Percentiles rank a stretch among this genome's conserved stretches.
Evolutionary conservation across 1,284 basidiomycete species (phyloP).

Genomic region (Ustilago loliicola): DNA sequence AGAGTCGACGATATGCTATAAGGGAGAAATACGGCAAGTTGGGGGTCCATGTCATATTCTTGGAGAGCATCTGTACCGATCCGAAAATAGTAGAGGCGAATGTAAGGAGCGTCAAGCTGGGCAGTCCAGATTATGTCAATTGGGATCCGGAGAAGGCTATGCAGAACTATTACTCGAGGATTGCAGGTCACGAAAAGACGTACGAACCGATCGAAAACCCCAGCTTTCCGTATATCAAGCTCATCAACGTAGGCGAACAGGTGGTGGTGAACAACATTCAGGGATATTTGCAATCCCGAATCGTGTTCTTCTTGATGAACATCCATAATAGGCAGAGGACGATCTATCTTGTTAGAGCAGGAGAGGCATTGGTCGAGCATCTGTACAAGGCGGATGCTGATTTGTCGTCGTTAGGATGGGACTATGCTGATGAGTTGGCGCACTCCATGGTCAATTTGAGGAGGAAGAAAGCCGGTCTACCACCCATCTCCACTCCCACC

Average conservation of each 20-base stretch:
- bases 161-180: slow-evolving; percentile 90
- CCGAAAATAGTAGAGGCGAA: slow-evolving; percentile 89
- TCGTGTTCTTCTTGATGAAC: slow-evolving; percentile 98
- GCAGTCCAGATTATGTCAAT: slow-evolving; percentile 86
- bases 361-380: slow-evolving; percentile 84
- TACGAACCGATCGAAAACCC: slow-evolving; percentile 85
- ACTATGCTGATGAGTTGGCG: slow-evolving; percentile 81
- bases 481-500: slow-evolving; percentile 23
- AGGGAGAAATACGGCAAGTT: slow-evolving; percentile 83
- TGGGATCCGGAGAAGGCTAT: slow-evolving; percentile 94
- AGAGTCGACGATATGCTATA: slow-evolving; percentile 78
- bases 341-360: slow-evolving; percentile 73
- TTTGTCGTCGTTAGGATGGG: slow-evolving; percentile 92
- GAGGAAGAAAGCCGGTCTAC: slow-evolving; percentile 38
- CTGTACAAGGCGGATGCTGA: slow-evolving; percentile 99
- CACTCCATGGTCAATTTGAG: slow-evolving; percentile 66
- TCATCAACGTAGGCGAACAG: slow-evolving; percentile 84
- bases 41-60: slow-evolving; percentile 90
- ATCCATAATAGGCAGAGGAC: slow-evolving; percentile 92
- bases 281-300: slow-evolving; percentile 86
- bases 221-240: slow-evolving; percentile 90
- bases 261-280: slow-evolving; percentile 79
- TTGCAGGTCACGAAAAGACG: slow-evolving; percentile 84
- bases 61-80: slow-evolving; percentile 77
- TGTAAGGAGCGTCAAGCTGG: slow-evolving; percentile 96